phyloP scores from a whole-genome alignment of 2,329 filamentous ascomycete genomes.

The Talaromyces sp. region DNA sequence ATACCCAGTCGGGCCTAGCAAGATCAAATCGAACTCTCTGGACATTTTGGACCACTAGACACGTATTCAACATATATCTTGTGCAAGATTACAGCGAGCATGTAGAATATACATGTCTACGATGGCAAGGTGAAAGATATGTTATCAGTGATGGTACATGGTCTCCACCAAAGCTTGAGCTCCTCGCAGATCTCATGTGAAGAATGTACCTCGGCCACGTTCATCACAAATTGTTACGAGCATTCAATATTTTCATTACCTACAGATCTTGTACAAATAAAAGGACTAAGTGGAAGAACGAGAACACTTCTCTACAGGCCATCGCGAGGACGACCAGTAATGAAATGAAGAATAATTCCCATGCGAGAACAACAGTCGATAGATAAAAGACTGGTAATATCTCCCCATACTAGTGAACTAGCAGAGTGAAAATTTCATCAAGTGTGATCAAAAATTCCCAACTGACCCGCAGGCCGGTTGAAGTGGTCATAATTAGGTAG shows the following conservation, averaged over 20 bases:
- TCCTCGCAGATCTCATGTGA: background rate
- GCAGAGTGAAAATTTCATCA: background rate
- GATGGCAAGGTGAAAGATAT: background rate
- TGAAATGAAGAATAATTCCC: constrained; percentile 38
- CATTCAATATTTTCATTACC: no score
- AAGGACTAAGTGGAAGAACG: no score
- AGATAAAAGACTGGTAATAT: background rate
- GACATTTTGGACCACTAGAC: constrained; percentile 14
- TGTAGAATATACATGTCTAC: background rate
- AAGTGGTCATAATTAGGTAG: constrained; percentile 74
- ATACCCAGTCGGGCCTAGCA: constrained; percentile 72
- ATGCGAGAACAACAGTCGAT: constrained; percentile 5
- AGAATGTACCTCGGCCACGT: background rate
- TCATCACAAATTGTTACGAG: background rate
- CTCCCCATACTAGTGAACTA: background rate
- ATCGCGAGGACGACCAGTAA: constrained; percentile 35
- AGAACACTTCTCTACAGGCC: constrained; percentile 37
- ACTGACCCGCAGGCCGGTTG: constrained; percentile 64
- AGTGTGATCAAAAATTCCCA: constrained; percentile 73
- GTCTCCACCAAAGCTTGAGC: background rate
- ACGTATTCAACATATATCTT: no score
- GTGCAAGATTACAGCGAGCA: no score
- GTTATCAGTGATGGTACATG: background rate
- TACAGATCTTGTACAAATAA: no score
- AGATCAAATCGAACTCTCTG: constrained; percentile 60